Conservation (phyloP, 768 basidiomycete genomes). For the Coprinopsis strossmayeri region DNA sequence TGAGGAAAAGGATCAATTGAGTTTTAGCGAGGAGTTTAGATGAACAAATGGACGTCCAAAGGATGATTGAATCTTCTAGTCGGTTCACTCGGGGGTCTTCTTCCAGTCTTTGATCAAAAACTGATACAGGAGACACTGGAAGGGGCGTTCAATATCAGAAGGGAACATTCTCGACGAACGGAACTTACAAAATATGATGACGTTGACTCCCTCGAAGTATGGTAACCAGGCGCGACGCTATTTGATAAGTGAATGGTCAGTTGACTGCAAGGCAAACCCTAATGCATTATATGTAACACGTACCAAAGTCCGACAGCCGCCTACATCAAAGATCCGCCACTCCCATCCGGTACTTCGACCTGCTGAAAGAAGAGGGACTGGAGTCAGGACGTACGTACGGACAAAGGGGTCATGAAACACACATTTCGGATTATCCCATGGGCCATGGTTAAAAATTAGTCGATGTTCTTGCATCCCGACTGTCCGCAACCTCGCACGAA, state of each 20-base stretch:
- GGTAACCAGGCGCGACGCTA: conserved; percentile 77
- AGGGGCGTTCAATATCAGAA: not conserved
- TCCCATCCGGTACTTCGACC: conserved; percentile 37
- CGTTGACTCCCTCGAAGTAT: conserved; percentile 73
- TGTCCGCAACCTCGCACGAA: conserved; percentile 64
- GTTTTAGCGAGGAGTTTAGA: conserved; percentile 56
- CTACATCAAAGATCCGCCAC: conserved; percentile 76
- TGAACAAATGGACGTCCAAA: conserved; percentile 67
- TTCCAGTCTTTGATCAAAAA: conserved; percentile 68
- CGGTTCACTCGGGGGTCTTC: conserved; percentile 70
- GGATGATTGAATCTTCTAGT: conserved; percentile 63
- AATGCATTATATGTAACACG: conserved; percentile 17
- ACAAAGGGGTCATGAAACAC: conserved; percentile 6
- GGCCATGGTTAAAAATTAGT: conserved; percentile 38
- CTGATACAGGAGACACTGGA: conserved; percentile 66
- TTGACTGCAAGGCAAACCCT: not conserved
- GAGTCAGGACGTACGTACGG: not conserved
- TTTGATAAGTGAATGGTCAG: conserved; percentile 10
- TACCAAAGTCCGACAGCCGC: conserved; percentile 65
- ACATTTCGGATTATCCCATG: conserved; percentile 31
- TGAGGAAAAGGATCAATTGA: conserved; percentile 58
- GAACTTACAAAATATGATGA: conserved; percentile 61
- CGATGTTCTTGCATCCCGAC: conserved; percentile 65
- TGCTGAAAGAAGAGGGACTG: conserved; percentile 8
- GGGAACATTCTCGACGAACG: not conserved